Conservation (phyloP, 257 asterid species). For the Rubia yunnanensis region DNA sequence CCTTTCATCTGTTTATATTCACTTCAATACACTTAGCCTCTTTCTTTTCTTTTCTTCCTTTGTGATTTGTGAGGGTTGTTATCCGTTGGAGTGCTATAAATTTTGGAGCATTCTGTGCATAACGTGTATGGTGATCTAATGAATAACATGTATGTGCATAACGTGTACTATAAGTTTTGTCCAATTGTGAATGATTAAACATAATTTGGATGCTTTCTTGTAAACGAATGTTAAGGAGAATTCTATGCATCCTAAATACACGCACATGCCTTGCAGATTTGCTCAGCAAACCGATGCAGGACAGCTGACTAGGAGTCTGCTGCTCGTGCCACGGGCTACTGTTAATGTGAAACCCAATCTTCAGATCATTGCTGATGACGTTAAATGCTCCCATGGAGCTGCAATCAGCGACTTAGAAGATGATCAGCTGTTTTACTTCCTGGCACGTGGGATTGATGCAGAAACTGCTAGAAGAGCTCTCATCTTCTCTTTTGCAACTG, state of each 20-base stretch:
- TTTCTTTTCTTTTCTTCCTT: background rate
- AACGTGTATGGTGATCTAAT: background rate
- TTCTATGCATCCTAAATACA: background rate
- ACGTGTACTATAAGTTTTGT: too few relatives aligned
- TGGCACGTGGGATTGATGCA: slow-evolving; percentile 69
- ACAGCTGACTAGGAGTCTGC: slow-evolving; percentile 84
- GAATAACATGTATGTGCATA: too few relatives aligned
- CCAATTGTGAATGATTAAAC: background rate
- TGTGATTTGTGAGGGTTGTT: background rate
- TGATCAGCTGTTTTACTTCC: slow-evolving; percentile 76
- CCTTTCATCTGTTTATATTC: background rate
- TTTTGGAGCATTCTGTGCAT: background rate
- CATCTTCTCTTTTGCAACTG: slow-evolving; percentile 76
- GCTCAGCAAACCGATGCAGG: slow-evolving; percentile 99
- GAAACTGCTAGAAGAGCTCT: slow-evolving; percentile 75
- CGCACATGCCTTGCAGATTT: slow-evolving; percentile 30
- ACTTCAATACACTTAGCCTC: background rate
- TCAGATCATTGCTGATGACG: slow-evolving; percentile 89
- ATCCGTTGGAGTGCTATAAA: background rate
- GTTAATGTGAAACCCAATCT: slow-evolving; percentile 89
- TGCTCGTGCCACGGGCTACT: slow-evolving; percentile 76
- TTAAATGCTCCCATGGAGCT: slow-evolving; percentile 95
- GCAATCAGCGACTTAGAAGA: slow-evolving; percentile 86
- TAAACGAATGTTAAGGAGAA: background rate
- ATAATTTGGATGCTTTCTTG: background rate